A percentile compares a stretch with the other conserved stretches of the same genome.
Conservation (phyloP, 2,329 filamentous ascomycete species). For the Diatrype stigma region DNA sequence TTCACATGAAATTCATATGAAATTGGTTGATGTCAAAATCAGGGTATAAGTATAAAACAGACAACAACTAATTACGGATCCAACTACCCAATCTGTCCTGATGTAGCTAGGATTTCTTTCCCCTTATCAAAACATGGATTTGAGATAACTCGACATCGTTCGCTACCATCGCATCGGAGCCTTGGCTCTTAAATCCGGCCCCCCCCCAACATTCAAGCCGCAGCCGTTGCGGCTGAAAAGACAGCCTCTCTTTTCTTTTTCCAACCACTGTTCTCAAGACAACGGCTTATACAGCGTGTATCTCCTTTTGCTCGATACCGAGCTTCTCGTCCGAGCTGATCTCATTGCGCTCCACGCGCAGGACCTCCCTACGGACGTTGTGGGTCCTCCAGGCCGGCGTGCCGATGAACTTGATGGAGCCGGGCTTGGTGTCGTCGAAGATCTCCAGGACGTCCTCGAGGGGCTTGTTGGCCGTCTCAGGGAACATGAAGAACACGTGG, state of each 20-base stretch:
- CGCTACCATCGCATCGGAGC: too few relatives aligned
- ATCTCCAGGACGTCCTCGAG: constrained; percentile 50
- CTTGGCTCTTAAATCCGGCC: not conserved
- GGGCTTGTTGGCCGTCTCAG: constrained; percentile 52
- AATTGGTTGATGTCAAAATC: too few relatives aligned
- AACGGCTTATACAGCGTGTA: not conserved
- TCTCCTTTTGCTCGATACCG: constrained; percentile 19
- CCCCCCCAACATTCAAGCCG: not conserved
- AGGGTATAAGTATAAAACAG: too few relatives aligned
- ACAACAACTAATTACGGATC: too few relatives aligned
- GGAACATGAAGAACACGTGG: constrained; percentile 52
- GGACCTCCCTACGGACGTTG: constrained; percentile 28
- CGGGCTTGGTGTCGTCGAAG: constrained; percentile 37
- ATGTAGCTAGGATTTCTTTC: too few relatives aligned
- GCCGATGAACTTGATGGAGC: constrained; percentile 34
- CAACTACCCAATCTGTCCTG: too few relatives aligned
- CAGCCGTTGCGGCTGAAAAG: not conserved
- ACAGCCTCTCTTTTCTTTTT: not conserved
- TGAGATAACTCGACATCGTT: too few relatives aligned
- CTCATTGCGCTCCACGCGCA: constrained; percentile 30
- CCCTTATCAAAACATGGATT: too few relatives aligned
- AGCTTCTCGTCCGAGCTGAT: constrained; percentile 32
- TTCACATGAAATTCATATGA: too few relatives aligned
- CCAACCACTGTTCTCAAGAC: not conserved
- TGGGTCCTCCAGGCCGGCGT: constrained; percentile 39